Percentiles rank a stretch among this genome's conserved stretches.
These are phyloP conservation scores for Fusarium oligoseptatum DNA, from an alignment of 2,329 filamentous ascomycete genomes.

Conservation along the genomic window DNA sequence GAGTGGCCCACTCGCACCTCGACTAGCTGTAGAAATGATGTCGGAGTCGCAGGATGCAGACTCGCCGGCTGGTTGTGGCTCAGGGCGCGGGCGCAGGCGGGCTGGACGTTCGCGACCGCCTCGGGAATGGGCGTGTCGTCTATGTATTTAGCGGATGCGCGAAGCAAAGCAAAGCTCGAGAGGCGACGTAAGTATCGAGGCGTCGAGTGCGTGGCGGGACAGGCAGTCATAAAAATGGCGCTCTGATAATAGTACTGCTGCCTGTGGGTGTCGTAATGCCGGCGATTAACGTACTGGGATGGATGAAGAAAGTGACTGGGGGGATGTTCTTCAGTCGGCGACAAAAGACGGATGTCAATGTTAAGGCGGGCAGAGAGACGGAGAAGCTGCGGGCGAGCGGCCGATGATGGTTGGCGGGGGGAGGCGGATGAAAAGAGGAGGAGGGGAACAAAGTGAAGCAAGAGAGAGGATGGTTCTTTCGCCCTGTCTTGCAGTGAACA, in stretches of 20 bases:
- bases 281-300: conserved; percentile 3
- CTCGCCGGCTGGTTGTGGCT: conserved; percentile 29
- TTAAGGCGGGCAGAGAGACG: conserved; percentile 3
- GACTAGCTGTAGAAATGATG: conserved; percentile 36
- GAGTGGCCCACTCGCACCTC: conserved; percentile 45
- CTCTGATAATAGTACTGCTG: conserved; percentile 35
- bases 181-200: conserved; percentile 6
- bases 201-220: conserved; percentile 5
- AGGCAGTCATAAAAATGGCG: conserved; percentile 20
- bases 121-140: conserved; percentile 30
- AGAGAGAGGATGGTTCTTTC: neutral
- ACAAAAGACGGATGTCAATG: conserved; percentile 5
- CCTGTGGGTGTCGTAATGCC: conserved; percentile 31
- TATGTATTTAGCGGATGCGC: conserved; percentile 19
- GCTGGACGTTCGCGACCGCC: conserved; percentile 14
- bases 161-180: neutral
- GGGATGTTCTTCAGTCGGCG: neutral
- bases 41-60: conserved; percentile 20
- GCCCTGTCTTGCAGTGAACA: neutral
- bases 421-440: conserved; percentile 9
- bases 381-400: conserved; percentile 9
- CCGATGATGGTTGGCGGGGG: neutral
- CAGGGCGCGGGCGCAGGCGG: conserved; percentile 9
- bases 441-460: neutral
- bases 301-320: conserved; percentile 12